A percentile compares a stretch with the other conserved stretches of the same genome.
phyloP scores from a whole-genome alignment of 768 basidiomycete species.

The Russula compacta region DNA sequence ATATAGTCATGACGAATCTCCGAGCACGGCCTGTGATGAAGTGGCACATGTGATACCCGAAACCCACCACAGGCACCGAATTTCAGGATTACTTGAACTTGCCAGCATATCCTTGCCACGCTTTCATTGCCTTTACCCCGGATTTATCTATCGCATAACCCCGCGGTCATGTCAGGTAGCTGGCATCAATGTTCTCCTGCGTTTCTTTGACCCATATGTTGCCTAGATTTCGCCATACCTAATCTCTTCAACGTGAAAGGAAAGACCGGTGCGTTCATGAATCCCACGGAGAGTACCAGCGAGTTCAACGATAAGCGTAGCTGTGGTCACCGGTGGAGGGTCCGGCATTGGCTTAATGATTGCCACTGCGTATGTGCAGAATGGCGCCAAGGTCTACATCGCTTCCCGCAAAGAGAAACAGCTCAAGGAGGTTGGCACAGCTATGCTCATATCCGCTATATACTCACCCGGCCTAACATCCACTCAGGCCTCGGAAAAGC shows the following conservation, averaged over 20 bases:
- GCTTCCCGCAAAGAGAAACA: slow-evolving; percentile 76
- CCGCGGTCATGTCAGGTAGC: background rate
- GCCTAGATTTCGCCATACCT: slow-evolving; percentile 12
- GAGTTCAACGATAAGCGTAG: slow-evolving; percentile 27
- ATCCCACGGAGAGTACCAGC: background rate
- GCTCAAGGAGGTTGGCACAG: slow-evolving; percentile 50
- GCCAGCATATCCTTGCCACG: background rate
- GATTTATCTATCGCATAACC: background rate
- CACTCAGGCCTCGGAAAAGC: slow-evolving; percentile 34
- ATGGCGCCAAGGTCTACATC: slow-evolving; percentile 86
- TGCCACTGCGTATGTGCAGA: slow-evolving; percentile 70
- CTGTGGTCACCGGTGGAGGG: slow-evolving; percentile 75
- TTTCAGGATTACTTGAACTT: too few relatives aligned
- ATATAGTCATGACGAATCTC: too few relatives aligned
- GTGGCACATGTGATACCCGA: too few relatives aligned
- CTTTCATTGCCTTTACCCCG: background rate
- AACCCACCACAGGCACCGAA: too few relatives aligned
- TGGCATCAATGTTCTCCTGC: background rate
- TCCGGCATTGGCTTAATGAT: slow-evolving; percentile 83
- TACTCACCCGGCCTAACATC: slow-evolving; percentile 32
- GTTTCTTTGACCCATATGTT: background rate
- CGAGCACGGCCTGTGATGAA: too few relatives aligned
- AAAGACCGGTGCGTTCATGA: slow-evolving; percentile 13
- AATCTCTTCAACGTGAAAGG: slow-evolving; percentile 19
- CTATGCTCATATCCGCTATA: background rate